Evolutionary conservation across 2,329 filamentous ascomycete species (phyloP).

Genomic region (Fonsecaea nubica): DNA sequence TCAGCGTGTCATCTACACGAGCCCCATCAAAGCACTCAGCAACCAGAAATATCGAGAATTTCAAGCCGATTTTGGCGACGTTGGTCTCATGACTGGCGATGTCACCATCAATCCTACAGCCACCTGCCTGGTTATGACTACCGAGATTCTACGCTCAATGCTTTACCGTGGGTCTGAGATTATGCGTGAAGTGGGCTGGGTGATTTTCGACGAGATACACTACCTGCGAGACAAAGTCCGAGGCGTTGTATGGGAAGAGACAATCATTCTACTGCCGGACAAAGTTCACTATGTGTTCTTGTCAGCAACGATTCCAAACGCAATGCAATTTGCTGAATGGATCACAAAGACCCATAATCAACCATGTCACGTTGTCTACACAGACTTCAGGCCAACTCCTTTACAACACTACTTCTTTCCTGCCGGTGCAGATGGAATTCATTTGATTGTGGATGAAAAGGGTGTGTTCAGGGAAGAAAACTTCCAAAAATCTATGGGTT

Average conservation of each 20-base stretch:
- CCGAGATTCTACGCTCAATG: slow-evolving; percentile 98
- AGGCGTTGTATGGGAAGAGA: slow-evolving; percentile 99
- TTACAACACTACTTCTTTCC: slow-evolving; percentile 99
- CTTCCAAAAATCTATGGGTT: slow-evolving; percentile 93
- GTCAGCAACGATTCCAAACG: slow-evolving; percentile 97
- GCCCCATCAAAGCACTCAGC: slow-evolving; percentile 97
- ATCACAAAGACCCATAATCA: slow-evolving; percentile 97
- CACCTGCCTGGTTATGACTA: slow-evolving; percentile 98
- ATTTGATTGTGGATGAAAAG: slow-evolving; percentile 95
- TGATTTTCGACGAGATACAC: slow-evolving; percentile 97
- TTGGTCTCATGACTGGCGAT: slow-evolving; percentile 97
- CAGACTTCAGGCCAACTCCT: slow-evolving; percentile 95
- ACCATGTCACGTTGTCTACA: slow-evolving; percentile 98
- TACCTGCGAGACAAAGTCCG: slow-evolving; percentile 94
- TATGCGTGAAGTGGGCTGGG: slow-evolving; percentile 99
- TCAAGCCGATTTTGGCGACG: slow-evolving; percentile 91
- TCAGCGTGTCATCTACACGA: slow-evolving; percentile 98
- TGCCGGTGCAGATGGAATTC: slow-evolving; percentile 87
- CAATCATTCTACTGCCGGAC: slow-evolving; percentile 95
- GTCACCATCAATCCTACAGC: slow-evolving; percentile 99
- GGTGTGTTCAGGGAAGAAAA: slow-evolving; percentile 95
- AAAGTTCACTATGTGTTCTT: slow-evolving; percentile 99
- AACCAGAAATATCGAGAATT: slow-evolving; percentile 99
- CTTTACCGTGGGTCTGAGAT: slow-evolving; percentile 97
- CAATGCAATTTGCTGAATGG: slow-evolving; percentile 99